Conservation (phyloP, 2,329 filamentous ascomycete species). For the Nakataea oryzae region DNA sequence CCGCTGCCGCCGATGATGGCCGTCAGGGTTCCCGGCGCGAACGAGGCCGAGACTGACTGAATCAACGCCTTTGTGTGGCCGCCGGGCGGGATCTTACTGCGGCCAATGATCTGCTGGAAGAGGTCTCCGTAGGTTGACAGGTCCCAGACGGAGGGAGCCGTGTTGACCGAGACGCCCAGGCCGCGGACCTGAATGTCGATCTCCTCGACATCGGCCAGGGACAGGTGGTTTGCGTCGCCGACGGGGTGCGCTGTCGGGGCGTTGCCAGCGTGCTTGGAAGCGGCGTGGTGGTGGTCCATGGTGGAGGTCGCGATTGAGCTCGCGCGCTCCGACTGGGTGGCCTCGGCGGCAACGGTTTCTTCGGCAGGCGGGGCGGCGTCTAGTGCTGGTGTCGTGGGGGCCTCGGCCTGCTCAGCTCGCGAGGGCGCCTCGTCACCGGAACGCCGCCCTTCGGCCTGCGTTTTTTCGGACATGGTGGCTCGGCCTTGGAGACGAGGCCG, state of each 20-base stretch:
- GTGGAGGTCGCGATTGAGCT: slow-evolving; percentile 21
- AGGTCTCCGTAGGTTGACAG: slow-evolving; percentile 33
- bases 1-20: slow-evolving; percentile 76
- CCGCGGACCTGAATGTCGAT: slow-evolving; percentile 43
- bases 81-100: slow-evolving; percentile 12
- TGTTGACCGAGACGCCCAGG: slow-evolving; percentile 46
- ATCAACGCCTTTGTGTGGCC: slow-evolving; percentile 43
- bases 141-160: slow-evolving; percentile 41
- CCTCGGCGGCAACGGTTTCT: not conserved
- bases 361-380: not conserved
- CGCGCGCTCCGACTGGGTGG: slow-evolving; percentile 12
- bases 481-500: not conserved
- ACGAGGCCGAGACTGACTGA: slow-evolving; percentile 50
- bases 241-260: slow-evolving; percentile 14
- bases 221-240: slow-evolving; percentile 25
- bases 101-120: slow-evolving; percentile 20
- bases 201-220: slow-evolving; percentile 41
- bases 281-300: slow-evolving; percentile 11
- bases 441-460: not conserved
- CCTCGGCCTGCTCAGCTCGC: not conserved
- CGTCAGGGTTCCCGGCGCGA: slow-evolving; percentile 57
- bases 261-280: slow-evolving; percentile 1
- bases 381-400: not conserved
- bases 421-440: not conserved
- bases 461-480: not conserved